Evolutionary conservation across 176 grass and related monocot genomes (phyloP), one percentile per base, ranked within the genome.

Genomic region (Aegilops bicornis): DNA sequence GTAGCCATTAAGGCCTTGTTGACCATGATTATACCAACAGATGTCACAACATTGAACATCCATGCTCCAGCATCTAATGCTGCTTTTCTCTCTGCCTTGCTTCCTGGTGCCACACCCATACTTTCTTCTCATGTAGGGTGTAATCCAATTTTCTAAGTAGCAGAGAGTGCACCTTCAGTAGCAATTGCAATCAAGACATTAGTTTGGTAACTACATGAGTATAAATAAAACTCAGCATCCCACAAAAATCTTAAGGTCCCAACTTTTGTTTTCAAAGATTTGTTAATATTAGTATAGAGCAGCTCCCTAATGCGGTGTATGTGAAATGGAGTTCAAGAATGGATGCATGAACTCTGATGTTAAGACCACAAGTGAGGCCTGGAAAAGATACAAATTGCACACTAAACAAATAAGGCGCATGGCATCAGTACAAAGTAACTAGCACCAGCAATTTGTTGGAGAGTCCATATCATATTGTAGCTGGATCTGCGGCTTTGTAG

Each of bases 11-110:
- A 50, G 27, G 79, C 63, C 63, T 81, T 81, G 79, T 81, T 81
- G 79, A 33, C 64, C 79, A 81, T 81, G 79, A 81, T 81, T 47
- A 81, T 81, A 35, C 79, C 79, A 82, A 69, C 79, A 82, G 64
- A 82, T 33, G 79, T 82, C 43, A 69, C 79, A 82, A 82, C 64
- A 69, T 82, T 69, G 48, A 56, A 80, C 45, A 79, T 69, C 66
- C 84, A 80, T 80, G 77, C 45, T 71, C 77, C 62, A 69, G 48
- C 66, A 78, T 80, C 77, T 59, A 86, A 61, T 33, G 68, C 77
- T 73, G 48, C 76, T 45, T 86, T 86, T 71, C 77, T 43, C 76
- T 79, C 64, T 35, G 79, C 79, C 79, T 81, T 82, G 43, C 79
- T 82, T 17, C 79, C 29, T 36, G 20, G 43, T 82, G 64, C 43